Evolutionary conservation across 2,329 filamentous ascomycete genomes (phyloP).

Genomic region (Scleromitrula shiraiana): DNA sequence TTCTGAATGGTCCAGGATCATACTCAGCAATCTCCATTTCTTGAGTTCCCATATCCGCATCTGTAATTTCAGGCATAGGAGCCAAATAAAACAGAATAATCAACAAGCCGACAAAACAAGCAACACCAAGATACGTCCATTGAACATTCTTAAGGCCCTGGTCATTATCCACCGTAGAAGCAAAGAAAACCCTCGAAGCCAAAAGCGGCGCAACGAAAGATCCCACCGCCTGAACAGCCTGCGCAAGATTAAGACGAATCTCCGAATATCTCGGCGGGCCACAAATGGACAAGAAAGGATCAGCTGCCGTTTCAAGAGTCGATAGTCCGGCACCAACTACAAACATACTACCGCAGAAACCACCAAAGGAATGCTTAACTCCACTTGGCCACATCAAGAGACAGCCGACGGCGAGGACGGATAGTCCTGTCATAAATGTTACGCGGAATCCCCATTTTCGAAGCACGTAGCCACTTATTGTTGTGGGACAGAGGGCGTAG

Average conservation of each 20-base stretch:
- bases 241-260: slow-evolving; percentile 67
- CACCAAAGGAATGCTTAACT: slow-evolving; percentile 56
- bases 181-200: slow-evolving; percentile 67
- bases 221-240: slow-evolving; percentile 70
- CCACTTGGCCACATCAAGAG: slow-evolving; percentile 52
- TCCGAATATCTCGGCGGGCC: slow-evolving; percentile 65
- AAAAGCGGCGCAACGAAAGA: slow-evolving; percentile 66
- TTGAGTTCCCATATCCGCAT: slow-evolving; percentile 61
- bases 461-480: slow-evolving; percentile 57
- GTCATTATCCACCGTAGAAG: slow-evolving; percentile 40
- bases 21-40: slow-evolving; percentile 36
- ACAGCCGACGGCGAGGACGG: slow-evolving; percentile 55
- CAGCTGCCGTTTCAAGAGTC: slow-evolving; percentile 69
- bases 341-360: slow-evolving; percentile 66
- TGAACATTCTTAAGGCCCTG: slow-evolving; percentile 50
- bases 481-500: slow-evolving; percentile 63
- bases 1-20: slow-evolving; percentile 54
- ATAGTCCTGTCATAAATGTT: slow-evolving; percentile 60
- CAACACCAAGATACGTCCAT: slow-evolving; percentile 43
- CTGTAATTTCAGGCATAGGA: slow-evolving; percentile 64
- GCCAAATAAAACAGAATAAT: slow-evolving; percentile 55
- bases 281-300: slow-evolving; percentile 48
- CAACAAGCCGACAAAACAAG: slow-evolving; percentile 60
- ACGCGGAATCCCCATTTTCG: slow-evolving; percentile 55
- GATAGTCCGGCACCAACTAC: slow-evolving; percentile 67